A percentile compares a stretch with the other conserved stretches of the same genome.
Evolutionary conservation across 805 yeast species (phyloP).

Genomic region (Kuraishia cidri): DNA sequence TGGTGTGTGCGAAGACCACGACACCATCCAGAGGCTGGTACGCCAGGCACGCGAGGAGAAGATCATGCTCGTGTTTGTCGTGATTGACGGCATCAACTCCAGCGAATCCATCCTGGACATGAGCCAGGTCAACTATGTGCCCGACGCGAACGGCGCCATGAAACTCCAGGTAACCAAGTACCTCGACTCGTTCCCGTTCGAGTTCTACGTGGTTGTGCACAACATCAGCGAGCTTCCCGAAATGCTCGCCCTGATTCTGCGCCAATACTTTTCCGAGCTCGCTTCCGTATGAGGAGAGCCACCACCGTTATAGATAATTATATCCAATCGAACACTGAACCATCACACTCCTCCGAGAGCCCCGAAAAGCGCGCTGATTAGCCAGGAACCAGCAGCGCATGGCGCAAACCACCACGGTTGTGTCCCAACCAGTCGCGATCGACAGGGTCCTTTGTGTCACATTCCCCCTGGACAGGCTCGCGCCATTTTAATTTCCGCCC

Average conservation of each 20-base stretch:
- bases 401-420: no score
- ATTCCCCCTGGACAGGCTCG: no score
- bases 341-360: no score
- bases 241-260: conserved; percentile 78
- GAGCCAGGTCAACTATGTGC: conserved; percentile 83
- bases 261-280: conserved; percentile 84
- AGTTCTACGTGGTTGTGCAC: conserved; percentile 89
- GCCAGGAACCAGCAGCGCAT: no score
- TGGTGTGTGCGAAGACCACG: conserved; percentile 97
- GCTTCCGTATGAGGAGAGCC: no score
- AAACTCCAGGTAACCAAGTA: conserved; percentile 73
- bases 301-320: no score
- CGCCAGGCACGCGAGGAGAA: conserved; percentile 87
- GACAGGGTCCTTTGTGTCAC: no score
- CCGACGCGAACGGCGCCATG: conserved; percentile 62
- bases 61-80: conserved; percentile 90
- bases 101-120: conserved; percentile 87
- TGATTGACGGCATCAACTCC: conserved; percentile 81
- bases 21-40: conserved; percentile 69
- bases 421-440: no score
- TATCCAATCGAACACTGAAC: no score
- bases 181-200: conserved; percentile 93
- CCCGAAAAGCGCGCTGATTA: no score
- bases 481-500: no score
- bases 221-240: conserved; percentile 86